Base-by-base conservation (phyloP, 148 eudicot species). In the Linanthus parryae region DNA sequence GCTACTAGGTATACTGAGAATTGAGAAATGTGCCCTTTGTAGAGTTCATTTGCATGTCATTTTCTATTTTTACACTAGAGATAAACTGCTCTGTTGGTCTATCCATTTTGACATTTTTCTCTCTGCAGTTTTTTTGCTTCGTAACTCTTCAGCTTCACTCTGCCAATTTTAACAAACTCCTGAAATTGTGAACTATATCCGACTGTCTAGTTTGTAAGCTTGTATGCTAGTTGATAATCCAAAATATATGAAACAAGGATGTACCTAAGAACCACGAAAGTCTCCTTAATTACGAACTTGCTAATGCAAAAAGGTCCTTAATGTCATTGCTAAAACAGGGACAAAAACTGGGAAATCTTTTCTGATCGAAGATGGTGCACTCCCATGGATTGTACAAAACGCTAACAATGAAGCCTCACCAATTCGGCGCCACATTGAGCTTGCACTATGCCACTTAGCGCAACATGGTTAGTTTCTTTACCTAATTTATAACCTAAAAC, bases 381-480 rank as follows among this genome's bases (percentile, higher is more conserved):
- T 88, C 41, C 73, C 94, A 45, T 88, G 97, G 97, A 84, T 88
- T 50, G 94, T 88, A 58, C 76, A 84, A 62, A 88, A 82, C 67
- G 81, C 97, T 16, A 88, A 81, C 62, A 88, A 82, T 48, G 97
- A 88, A 41, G 94, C 86, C 26, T 82, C 94, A 9, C 78, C 87
- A 10, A 79, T 88, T 48, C 70, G 78, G 63, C 89, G 97, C 30
- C 97, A 88, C 61, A 75, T 84, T 63, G 97, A 88, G 76, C 80
- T 88, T 43, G 97, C 97, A 37, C 84, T 88, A 15, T 88, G 97
- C 73, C 97, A 88, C 64, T 62, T 88, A 61, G 87, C 90, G 55
- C 94, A 88, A 62, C 87, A 85, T 49, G 97, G 97, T 88, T 68
- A 51, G 58, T 66, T 59, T 49, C 19, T 17, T 56, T 37, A 3